Evolutionary conservation across 352 stramenopile species (phyloP).

Genomic region (Phytophthora syringae): DNA sequence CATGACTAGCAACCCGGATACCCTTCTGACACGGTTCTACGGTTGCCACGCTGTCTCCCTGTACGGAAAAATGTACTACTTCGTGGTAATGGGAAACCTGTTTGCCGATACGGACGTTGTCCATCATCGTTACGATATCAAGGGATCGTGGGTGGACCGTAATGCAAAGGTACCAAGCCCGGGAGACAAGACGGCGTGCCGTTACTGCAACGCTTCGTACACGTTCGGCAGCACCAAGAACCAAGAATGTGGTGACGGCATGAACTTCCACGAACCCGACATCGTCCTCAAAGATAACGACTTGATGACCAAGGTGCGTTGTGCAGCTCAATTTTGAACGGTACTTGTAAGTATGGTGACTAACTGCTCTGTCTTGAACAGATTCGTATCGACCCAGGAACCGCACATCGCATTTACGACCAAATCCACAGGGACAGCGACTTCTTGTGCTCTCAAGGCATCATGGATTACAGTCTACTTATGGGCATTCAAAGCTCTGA

Average conservation of each 20-base stretch:
- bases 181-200: constrained; percentile 81
- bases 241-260: constrained; percentile 83
- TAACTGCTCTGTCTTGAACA: constrained; percentile 22
- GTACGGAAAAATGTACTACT: constrained; percentile 93
- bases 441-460: constrained; percentile 89
- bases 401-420: constrained; percentile 87
- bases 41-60: constrained; percentile 89
- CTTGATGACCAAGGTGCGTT: constrained; percentile 82
- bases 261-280: constrained; percentile 90
- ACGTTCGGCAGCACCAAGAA: constrained; percentile 88
- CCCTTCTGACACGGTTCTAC: constrained; percentile 90
- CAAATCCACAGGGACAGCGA: constrained; percentile 90
- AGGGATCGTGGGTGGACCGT: constrained; percentile 90
- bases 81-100: constrained; percentile 93
- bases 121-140: constrained; percentile 93
- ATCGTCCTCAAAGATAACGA: constrained; percentile 92
- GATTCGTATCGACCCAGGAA: constrained; percentile 81
- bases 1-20: constrained; percentile 84
- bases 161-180: constrained; percentile 85
- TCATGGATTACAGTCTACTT: constrained; percentile 94
- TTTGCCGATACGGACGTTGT: constrained; percentile 89
- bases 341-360: neutral
- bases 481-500: constrained; percentile 91
- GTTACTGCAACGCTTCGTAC: constrained; percentile 89
- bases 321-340: neutral